Base-by-base conservation (phyloP, 1,284 basidiomycete species). In the Chalciporus sp. region DNA sequence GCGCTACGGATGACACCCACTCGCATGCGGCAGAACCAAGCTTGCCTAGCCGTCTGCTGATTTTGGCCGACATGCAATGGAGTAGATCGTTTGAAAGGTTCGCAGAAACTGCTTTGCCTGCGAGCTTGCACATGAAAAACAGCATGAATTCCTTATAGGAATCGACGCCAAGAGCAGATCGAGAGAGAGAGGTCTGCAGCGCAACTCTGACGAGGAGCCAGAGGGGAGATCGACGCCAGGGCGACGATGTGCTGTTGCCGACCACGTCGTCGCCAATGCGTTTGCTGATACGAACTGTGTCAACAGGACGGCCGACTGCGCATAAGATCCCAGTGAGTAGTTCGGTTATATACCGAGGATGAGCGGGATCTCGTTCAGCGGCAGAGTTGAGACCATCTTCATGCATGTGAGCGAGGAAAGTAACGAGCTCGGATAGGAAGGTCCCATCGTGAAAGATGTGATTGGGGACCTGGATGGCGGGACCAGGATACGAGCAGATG, bases 71-170 rank as follows among this genome's bases (percentile, higher is more conserved):
- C 45, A 70, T 59, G 14, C 19, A 56, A 0, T 62, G 58, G 8
- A 79, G 62, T 0, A 73, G 20, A 42, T 77, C 71, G 40, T 65
- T 72, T 0, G 70, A 39, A 9, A 76, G 57, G 7, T 57, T 43
- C 0, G n/a, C n/a, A 7, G 45, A 52, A 4, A 63, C 12, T 14
- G 58, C 63, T 2, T 64, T 46, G 1, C 58, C 42, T 5, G 75
- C 63, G 7, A 80, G 55, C 7, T 57, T 43, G 4, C 72, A 63
- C 57, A 78, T 66, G 28, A 77, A 61, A 48, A 71, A 78, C 1
- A 73, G 49, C 61, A 81, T 74, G 60, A 83, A 83, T 1, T 45
- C 20, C 55, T 83, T 83, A 66, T 82, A 83, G 1, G 59, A 59
- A 16, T 48, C 47, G 16, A 45, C 48, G 7, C 58, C 61, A 16